Conservation (phyloP, 108 stramenopile genomes). For the Nitzschia sp. region DNA sequence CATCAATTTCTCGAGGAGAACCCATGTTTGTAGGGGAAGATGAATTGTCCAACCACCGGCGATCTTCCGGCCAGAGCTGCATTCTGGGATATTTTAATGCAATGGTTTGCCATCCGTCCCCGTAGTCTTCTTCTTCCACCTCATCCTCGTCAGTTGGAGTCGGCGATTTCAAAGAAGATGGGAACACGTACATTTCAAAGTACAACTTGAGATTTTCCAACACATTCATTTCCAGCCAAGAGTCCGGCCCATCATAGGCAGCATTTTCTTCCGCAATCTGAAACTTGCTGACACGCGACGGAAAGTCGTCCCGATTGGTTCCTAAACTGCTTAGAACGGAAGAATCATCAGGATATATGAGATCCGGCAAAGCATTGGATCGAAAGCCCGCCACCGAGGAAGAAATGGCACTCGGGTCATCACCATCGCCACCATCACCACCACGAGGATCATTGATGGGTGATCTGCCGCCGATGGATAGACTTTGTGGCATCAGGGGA, state of each 20-base stretch:
- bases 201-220: conserved; percentile 68
- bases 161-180: conserved; percentile 12
- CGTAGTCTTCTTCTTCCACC: conserved; percentile 16
- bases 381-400: conserved; percentile 3
- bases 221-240: conserved; percentile 46
- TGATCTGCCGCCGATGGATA: background rate
- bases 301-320: conserved; percentile 32
- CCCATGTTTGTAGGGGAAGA: background rate
- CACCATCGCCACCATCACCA: background rate
- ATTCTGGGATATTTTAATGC: conserved; percentile 35
- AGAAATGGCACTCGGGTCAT: background rate
- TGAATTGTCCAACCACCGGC: conserved; percentile 15
- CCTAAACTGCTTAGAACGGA: conserved; percentile 42
- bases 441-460: background rate
- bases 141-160: conserved; percentile 15
- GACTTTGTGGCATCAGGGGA: background rate
- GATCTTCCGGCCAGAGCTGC: conserved; percentile 49
- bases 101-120: conserved; percentile 34
- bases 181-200: conserved; percentile 72
- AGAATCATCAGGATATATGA: conserved; percentile 34
- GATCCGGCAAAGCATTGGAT: conserved; percentile 21
- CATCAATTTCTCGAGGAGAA: conserved; percentile 6
- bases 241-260: conserved; percentile 60
- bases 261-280: conserved; percentile 55
- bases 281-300: conserved; percentile 27